Conservation (phyloP, 805 yeast genomes). For the Millerozyma miso region DNA sequence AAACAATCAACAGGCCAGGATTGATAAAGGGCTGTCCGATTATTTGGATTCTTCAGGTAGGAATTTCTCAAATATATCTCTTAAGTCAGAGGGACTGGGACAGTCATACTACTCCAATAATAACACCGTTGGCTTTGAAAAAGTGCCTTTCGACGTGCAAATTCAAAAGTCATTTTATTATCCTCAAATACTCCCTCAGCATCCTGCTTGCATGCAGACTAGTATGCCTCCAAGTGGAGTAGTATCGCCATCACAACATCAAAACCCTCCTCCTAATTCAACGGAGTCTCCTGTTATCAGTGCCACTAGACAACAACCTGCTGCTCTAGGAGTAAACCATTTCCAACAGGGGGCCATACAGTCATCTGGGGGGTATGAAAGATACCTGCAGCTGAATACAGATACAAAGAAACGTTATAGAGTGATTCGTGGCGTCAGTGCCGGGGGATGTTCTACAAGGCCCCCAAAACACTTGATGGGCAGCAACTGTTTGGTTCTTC, state of each 20-base stretch:
- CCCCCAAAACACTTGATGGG: conserved; percentile 45
- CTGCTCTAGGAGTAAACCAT: not conserved
- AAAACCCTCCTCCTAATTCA: not conserved
- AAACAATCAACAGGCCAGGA: not conserved
- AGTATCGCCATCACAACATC: not conserved
- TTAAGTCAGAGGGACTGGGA: not conserved
- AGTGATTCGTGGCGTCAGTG: conserved; percentile 52
- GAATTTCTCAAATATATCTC: not conserved
- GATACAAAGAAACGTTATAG: conserved; percentile 26
- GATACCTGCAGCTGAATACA: not conserved
- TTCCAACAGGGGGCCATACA: not conserved
- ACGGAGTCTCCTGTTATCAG: not conserved
- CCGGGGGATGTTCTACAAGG: conserved; percentile 53
- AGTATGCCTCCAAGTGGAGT: not conserved
- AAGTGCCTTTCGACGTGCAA: not conserved
- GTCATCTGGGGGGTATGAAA: not conserved
- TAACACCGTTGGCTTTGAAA: not conserved
- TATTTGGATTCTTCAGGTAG: not conserved
- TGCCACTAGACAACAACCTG: not conserved
- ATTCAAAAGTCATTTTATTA: not conserved
- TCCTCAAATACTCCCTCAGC: not conserved
- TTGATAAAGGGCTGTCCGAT: not conserved
- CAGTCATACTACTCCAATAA: not conserved
- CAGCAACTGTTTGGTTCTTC: conserved; percentile 28
- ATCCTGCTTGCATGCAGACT: not conserved